Percentiles rank a stretch among this genome's conserved stretches.
Evolutionary conservation across 768 basidiomycete species (phyloP).

Genomic region (Hydnomerulius pinastri): DNA sequence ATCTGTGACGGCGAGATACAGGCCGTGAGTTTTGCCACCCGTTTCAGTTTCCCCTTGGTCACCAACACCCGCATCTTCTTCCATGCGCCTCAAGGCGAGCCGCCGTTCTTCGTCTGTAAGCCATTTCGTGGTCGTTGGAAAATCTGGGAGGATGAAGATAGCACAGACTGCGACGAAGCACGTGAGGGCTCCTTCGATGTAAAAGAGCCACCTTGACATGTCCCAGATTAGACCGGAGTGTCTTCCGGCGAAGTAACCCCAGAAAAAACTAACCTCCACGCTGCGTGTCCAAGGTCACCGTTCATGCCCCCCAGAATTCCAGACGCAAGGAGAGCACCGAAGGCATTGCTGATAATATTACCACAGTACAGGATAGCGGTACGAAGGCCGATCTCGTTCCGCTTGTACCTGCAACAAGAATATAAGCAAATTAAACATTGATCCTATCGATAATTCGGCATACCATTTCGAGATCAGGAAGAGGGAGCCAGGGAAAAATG

Average conservation of each 20-base stretch:
- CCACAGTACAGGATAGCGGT: slow-evolving; percentile 51
- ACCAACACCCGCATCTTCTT: slow-evolving; percentile 63
- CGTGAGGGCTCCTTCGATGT: slow-evolving; percentile 47
- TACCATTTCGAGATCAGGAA: slow-evolving; percentile 38
- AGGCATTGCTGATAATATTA: slow-evolving; percentile 55
- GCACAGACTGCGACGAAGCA: slow-evolving; percentile 46
- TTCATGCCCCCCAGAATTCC: slow-evolving; percentile 51
- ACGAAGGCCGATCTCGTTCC: slow-evolving; percentile 45
- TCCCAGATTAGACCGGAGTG: slow-evolving; percentile 6
- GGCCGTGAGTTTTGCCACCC: slow-evolving; percentile 42
- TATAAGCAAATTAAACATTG: slow-evolving; percentile 26
- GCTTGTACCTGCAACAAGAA: slow-evolving; percentile 40
- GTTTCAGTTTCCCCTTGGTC: slow-evolving; percentile 50
- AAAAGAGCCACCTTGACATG: slow-evolving; percentile 48
- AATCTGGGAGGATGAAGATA: slow-evolving; percentile 52
- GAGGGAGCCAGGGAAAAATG: slow-evolving; percentile 48
- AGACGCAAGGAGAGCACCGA: slow-evolving; percentile 51
- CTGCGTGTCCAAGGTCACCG: slow-evolving; percentile 47
- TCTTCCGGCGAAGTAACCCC: slow-evolving; percentile 5
- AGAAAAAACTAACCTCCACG: slow-evolving; percentile 47
- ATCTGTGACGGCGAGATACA: slow-evolving; percentile 66
- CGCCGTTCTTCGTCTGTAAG: slow-evolving; percentile 38
- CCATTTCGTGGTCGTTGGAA: slow-evolving; percentile 39
- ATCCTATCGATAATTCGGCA: slow-evolving; percentile 30
- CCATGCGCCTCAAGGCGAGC: slow-evolving; percentile 60